phyloP scores from a whole-genome alignment of 441 rosid species.

The Jatropha podagrica region DNA sequence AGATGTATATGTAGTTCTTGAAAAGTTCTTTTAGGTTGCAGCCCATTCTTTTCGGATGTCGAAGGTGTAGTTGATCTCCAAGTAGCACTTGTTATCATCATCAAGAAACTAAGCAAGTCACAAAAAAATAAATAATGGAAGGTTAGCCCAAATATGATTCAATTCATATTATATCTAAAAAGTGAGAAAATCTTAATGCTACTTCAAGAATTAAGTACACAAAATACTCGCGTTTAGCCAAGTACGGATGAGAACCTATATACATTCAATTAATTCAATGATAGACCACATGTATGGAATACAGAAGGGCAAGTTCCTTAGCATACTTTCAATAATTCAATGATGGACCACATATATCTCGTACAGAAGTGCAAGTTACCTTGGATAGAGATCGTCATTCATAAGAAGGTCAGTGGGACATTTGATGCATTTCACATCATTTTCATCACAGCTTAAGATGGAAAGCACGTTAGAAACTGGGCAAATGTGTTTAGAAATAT shows the following conservation, averaged over 20 bases:
- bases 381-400: neutral
- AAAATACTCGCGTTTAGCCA: neutral
- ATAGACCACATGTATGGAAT: neutral
- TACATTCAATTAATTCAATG: neutral
- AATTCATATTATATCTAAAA: too few species aligned
- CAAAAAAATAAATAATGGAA: neutral
- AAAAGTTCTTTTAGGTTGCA: slow-evolving; percentile 19
- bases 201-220: slow-evolving; percentile 10
- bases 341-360: too few species aligned
- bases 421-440: neutral
- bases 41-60: slow-evolving; percentile 84
- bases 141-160: neutral
- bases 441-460: neutral
- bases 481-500: neutral
- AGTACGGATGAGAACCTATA: neutral
- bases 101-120: slow-evolving; percentile 59
- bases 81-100: slow-evolving; percentile 80
- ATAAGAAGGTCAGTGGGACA: neutral
- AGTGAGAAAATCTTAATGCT: neutral
- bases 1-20: neutral
- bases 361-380: too few species aligned
- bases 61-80: slow-evolving; percentile 85
- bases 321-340: too few species aligned
- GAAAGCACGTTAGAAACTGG: neutral
- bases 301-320: neutral